Base-by-base conservation (phyloP, 345 rosid species). In the Sisymbrium irio region DNA sequence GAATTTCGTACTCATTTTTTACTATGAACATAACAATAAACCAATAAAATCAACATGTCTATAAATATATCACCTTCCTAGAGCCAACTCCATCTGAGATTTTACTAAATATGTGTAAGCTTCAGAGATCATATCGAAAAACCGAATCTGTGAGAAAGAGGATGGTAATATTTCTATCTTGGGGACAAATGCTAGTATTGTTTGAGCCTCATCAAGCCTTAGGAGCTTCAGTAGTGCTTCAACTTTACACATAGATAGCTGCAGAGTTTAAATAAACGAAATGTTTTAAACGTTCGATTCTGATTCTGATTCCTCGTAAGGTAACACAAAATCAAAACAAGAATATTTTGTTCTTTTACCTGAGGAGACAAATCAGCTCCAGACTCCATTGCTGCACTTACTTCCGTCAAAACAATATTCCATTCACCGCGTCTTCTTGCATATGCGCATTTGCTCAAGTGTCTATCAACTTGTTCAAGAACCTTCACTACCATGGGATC, bases 161-260 rank as follows among this genome's bases (percentile, higher is more conserved):
- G 35, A 58, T 36, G 72, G 58, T 39, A 55, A 47, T 33, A 85
- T 68, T 61, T 84, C 98, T 58, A 82, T 10, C 62, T 76, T 89
- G 36, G 90, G 93, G 70, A 83, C 65, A 49, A 19, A 67, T 13
- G 78, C 78, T 41, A 88, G 66, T 81, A 62, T 72, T 30, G 73
- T 70, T 79, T 86, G 85, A 36, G 96, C 95, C 67, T 96, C 99
- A 60, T 90, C 95, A 64, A 96, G 84, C 79, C 79, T 85, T 70
- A 76, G 83, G 59, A 96, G 97, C 84, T 96, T 96, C 73, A 92
- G 55, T 73, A 82, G 83, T 57, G 97, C 99, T 85, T 96, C 99
- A 42, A 80, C 97, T 89, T 89, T 92, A 92, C 96, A 96, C 91
- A 90, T 83, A 80, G 76, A 78, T 83, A 96, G 89, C 99, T 96